These are phyloP conservation scores for Sphaerulina vaccinii DNA, from an alignment of 2,329 filamentous ascomycete genomes.

Conservation along the genomic window DNA sequence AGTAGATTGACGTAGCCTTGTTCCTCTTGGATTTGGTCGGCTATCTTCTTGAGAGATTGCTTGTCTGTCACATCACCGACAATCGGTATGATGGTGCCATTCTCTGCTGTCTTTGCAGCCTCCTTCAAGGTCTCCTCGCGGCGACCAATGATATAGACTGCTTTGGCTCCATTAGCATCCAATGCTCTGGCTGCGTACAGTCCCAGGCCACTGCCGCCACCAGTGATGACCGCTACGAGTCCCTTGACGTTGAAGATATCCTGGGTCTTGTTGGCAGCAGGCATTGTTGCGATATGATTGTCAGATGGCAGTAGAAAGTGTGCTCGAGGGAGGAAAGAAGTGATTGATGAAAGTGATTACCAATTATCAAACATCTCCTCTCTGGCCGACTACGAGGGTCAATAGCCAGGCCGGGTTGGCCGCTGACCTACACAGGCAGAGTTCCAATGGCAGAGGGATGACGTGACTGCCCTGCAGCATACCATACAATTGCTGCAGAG, in stretches of 20 bases:
- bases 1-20: constrained; percentile 38
- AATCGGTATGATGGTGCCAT: constrained; percentile 46
- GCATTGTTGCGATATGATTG: constrained; percentile 1
- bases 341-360: not conserved
- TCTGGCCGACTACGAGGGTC: too few relatives aligned
- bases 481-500: too few relatives aligned
- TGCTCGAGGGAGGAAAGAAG: not conserved
- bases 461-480: too few relatives aligned
- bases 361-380: too few relatives aligned
- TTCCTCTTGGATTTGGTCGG: constrained; percentile 41
- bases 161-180: constrained; percentile 50
- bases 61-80: constrained; percentile 48
- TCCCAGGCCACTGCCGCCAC: constrained; percentile 53
- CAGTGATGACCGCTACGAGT: constrained; percentile 54
- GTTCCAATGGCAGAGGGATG: too few relatives aligned
- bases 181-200: constrained; percentile 46
- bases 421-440: not conserved
- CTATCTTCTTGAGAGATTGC: constrained; percentile 41
- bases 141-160: constrained; percentile 55
- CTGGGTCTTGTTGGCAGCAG: constrained; percentile 22
- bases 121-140: constrained; percentile 46
- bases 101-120: constrained; percentile 42
- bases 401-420: too few relatives aligned
- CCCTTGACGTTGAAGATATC: constrained; percentile 51
- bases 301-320: not conserved